phyloP scores from a whole-genome alignment of 2,329 filamentous ascomycete species.

The Gyromitra esculenta region DNA sequence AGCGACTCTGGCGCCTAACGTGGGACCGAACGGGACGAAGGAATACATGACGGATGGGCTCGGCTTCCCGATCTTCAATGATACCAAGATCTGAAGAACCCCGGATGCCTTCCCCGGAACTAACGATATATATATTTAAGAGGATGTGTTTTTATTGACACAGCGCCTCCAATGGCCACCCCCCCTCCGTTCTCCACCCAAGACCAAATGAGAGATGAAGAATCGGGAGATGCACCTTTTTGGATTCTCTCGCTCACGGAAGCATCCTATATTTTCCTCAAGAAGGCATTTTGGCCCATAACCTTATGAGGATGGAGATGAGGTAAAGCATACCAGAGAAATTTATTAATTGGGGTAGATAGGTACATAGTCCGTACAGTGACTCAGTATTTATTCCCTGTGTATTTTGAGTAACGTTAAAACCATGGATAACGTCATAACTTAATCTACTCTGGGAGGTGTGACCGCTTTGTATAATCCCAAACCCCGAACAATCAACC shows the following conservation, averaged over 20 bases:
- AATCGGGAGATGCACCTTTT: constrained; percentile 12
- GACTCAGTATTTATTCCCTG: constrained; percentile 21
- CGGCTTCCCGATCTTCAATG: constrained; percentile 40
- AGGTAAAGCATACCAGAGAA: neutral
- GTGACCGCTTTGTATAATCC: constrained; percentile 40
- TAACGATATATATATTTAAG: constrained; percentile 5
- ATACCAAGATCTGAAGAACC: constrained; percentile 31
- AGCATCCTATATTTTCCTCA: neutral
- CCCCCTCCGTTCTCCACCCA: constrained; percentile 14
- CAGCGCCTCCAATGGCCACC: constrained; percentile 18
- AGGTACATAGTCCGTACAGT: constrained; percentile 10
- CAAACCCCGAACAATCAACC: constrained; percentile 31
- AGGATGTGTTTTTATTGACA: constrained; percentile 28
- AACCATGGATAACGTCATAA: constrained; percentile 31
- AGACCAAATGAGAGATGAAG: constrained; percentile 13
- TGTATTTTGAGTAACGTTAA: constrained; percentile 33
- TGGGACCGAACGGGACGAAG: neutral
- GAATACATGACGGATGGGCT: constrained; percentile 15
- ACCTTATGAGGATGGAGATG: neutral
- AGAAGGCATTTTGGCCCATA: constrained; percentile 6
- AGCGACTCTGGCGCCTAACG: constrained; percentile 33
- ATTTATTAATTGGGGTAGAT: neutral
- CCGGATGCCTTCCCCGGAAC: constrained; percentile 15
- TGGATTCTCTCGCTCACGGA: constrained; percentile 31
- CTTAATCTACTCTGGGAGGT: constrained; percentile 44